Evolutionary conservation across 2,329 filamentous ascomycete species (phyloP).

Genomic region (Cyphellophora attinorum): DNA sequence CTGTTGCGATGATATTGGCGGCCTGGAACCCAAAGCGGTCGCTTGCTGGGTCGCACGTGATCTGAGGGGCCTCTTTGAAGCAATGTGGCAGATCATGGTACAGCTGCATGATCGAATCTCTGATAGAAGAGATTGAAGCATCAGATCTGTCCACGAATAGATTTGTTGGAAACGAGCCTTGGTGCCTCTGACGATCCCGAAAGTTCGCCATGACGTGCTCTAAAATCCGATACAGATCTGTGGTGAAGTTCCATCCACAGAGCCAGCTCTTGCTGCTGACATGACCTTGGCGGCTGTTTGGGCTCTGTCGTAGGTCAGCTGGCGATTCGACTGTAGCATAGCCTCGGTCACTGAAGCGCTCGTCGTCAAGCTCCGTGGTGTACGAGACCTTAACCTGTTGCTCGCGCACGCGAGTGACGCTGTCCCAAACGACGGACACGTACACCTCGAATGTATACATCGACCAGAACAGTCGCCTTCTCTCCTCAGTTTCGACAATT

Average conservation of each 20-base stretch:
- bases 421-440: conserved; percentile 43
- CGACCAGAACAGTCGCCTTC: conserved; percentile 44
- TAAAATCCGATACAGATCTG: conserved; percentile 46
- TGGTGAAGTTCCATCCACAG: conserved; percentile 49
- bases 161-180: conserved; percentile 9
- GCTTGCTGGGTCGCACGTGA: conserved; percentile 34
- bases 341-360: conserved; percentile 27
- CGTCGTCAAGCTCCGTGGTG: conserved; percentile 39
- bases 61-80: conserved; percentile 13
- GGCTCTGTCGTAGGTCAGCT: conserved; percentile 10
- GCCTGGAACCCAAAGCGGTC: conserved; percentile 40
- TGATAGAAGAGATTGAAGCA: conserved; percentile 8
- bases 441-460: conserved; percentile 50
- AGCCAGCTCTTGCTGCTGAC: conserved; percentile 33
- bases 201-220: conserved; percentile 35
- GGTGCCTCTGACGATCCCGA: conserved; percentile 7
- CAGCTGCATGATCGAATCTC: conserved; percentile 9
- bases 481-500: conserved; percentile 38
- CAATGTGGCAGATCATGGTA: conserved; percentile 14
- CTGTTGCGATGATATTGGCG: conserved; percentile 40
- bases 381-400: conserved; percentile 38
- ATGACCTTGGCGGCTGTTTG: conserved; percentile 6
- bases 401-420: conserved; percentile 36
- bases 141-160: conserved; percentile 10
- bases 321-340: conserved; percentile 16